Base-by-base conservation (phyloP, 2,329 filamentous ascomycete genomes). In the Alternaria ventricosa region DNA sequence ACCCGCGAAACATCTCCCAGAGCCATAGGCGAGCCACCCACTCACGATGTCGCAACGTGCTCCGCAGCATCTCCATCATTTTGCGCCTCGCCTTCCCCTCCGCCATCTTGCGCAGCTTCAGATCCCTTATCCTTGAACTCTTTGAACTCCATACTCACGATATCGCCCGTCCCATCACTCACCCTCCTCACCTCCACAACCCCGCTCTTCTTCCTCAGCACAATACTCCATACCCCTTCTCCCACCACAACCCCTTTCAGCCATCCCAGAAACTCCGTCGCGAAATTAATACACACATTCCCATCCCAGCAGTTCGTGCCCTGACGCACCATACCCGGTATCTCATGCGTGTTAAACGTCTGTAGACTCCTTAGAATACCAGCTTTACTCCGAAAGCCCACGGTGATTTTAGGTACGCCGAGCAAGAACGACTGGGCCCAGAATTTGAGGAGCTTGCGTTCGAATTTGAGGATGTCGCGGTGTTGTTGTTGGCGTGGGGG, bases 341-440 rank as follows among this genome's bases (percentile, higher is more conserved):
- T 93, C 28, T 83, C 85, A 49, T 89, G 88, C 2, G 94, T 97
- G 63, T 93, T 88, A 30, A 97, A 87, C 75, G 97, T 92, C 77
- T 97, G 88, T 12, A 96, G 77, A 12, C 87, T 85, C 51, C 86
- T 85, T 22, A 99, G 84, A 57, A 92, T 87, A 8, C 96, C 95
- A 59, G 90, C 76, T 60, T 86, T 88, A 33, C 87, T 90, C 51
- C 96, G 89, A 78, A 96, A 97, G 1, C 96, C 96, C 28, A 99
- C 92, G 49, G 97, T 89, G 68, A 99, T 93, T 70, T 90, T 96
- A 0, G 94, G 93, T 1, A 98, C 94, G 44, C 95, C 95, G 2
- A 99, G 89, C 3, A 99, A 85, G 76, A 97, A 99, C 0, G 92
- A 97, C 79, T 98, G 96, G 13, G 95, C 93, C 96, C 96, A 99